Conservation (phyloP, 768 basidiomycete species). For the Mycena maculata region DNA sequence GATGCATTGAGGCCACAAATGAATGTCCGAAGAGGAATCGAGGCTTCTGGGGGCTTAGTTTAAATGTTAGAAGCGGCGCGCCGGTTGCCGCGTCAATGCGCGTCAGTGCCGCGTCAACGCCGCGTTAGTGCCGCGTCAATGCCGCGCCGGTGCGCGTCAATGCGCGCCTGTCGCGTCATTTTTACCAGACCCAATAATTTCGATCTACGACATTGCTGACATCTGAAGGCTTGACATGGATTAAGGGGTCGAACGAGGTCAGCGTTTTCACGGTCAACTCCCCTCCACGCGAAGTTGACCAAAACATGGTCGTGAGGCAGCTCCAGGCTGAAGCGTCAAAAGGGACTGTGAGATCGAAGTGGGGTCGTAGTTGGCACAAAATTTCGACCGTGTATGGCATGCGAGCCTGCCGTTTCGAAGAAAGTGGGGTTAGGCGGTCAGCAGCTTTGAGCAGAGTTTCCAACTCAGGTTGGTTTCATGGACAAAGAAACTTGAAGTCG, state of each 20-base stretch:
- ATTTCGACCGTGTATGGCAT: conserved; percentile 11
- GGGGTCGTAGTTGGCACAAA: neutral
- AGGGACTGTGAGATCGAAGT: conserved; percentile 19
- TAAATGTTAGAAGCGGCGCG: too few relatives aligned
- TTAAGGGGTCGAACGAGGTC: conserved; percentile 20
- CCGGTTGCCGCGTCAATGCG: too few relatives aligned
- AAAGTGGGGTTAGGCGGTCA: neutral
- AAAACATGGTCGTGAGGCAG: conserved; percentile 38
- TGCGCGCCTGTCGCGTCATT: too few relatives aligned
- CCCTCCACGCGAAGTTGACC: conserved; percentile 26
- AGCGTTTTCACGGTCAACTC: conserved; percentile 38
- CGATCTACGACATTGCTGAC: conserved; percentile 8
- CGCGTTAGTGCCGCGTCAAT: too few relatives aligned
- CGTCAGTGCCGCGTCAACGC: too few relatives aligned
- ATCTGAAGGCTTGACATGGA: conserved; percentile 34
- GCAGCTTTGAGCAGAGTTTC: conserved; percentile 36
- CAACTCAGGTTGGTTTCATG: conserved; percentile 20
- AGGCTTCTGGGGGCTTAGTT: too few relatives aligned
- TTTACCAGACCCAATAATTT: too few relatives aligned
- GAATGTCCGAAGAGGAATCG: too few relatives aligned
- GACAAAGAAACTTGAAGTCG: too few relatives aligned
- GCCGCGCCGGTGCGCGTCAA: too few relatives aligned
- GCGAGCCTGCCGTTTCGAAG: conserved; percentile 13
- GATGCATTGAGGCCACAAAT: too few relatives aligned
- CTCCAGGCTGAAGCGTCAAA: conserved; percentile 36